Base-by-base conservation (phyloP, 768 basidiomycete species). In the Gelatoporia subvermispora region DNA sequence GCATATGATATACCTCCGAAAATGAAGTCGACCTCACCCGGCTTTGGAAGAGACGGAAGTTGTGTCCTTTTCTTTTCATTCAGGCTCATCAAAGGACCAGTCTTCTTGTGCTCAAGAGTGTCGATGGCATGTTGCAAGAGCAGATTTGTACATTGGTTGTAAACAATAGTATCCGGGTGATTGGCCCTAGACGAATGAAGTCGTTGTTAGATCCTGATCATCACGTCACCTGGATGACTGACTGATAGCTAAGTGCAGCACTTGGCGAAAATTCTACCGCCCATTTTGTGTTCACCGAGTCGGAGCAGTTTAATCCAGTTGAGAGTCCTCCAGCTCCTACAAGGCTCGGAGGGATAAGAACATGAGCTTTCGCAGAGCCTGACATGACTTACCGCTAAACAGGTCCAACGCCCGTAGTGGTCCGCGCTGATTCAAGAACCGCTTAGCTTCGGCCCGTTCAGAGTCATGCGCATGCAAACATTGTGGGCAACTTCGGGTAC, bases 271-370 rank as follows among this genome's bases (percentile, higher is more conserved):
- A 78, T 59, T 89, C 87, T 0, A 88, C 72, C 0, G 85, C 87
- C 72, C 83, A 86, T 55, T 69, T 72, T 1, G 83, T 84, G 16
- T 83, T 68, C 7, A 88, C 77, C 61, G 76, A 79, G 0, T 74
- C 73, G 5, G 83, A 81, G 53, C 81, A 58, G 41, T 79, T 72
- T 49, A 89, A 67, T 1, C 88, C 87, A 31, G 79, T 75, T 3
- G 84, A 82, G 5, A 90, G 72, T 2, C 87, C 87, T 43, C 87
- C 87, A 34, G 85, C 87, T 61, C 86, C 85, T 88, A 49, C 4
- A 43, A n/a, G 20, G 18, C 21, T 23, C 17, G 20, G 20, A 15
- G 10, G 35, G 15, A 40, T 41, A 23, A 25, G 10, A 40, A 36
- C 20, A 18, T 25, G n/a, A 25, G 2, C 7, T 11, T 4, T n/a